Percentiles rank a stretch among this genome's conserved stretches.
Evolutionary conservation across 768 basidiomycete species (phyloP).

Genomic region (Psilocybe cyanescens): DNA sequence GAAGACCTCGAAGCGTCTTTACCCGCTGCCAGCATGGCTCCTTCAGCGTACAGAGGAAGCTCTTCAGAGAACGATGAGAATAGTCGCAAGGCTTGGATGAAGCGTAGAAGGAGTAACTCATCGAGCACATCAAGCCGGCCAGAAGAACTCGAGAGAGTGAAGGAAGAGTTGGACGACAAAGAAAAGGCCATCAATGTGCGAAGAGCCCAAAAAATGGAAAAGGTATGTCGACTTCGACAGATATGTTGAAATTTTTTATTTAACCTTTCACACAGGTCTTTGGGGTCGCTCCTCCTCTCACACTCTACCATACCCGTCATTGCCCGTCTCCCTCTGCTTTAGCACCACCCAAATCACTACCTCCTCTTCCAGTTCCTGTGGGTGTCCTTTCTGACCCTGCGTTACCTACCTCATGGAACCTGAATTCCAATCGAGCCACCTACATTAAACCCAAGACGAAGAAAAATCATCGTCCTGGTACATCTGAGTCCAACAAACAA

Average conservation of each 20-base stretch:
- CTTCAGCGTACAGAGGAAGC: background rate
- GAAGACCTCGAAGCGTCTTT: constrained; percentile 34
- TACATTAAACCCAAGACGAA: constrained; percentile 46
- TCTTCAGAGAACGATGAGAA: constrained; percentile 31
- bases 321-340: constrained; percentile 20
- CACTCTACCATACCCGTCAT: constrained; percentile 72
- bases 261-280: constrained; percentile 59
- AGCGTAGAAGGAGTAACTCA: constrained; percentile 57
- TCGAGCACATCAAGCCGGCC: constrained; percentile 53
- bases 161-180: constrained; percentile 68
- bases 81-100: constrained; percentile 44
- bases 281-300: constrained; percentile 79
- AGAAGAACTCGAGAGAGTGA: constrained; percentile 63
- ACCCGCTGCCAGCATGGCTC: constrained; percentile 20
- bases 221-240: constrained; percentile 47
- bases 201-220: constrained; percentile 86
- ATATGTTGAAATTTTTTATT: constrained; percentile 3
- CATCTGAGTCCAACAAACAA: constrained; percentile 63
- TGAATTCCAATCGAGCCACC: constrained; percentile 56
- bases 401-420: constrained; percentile 21
- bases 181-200: constrained; percentile 84
- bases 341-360: constrained; percentile 8
- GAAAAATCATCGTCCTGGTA: constrained; percentile 52
- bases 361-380: constrained; percentile 3
- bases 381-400: constrained; percentile 7